These are phyloP conservation scores for Favolaschia claudopus DNA, from an alignment of 768 basidiomycete species.

Conservation along the genomic window DNA sequence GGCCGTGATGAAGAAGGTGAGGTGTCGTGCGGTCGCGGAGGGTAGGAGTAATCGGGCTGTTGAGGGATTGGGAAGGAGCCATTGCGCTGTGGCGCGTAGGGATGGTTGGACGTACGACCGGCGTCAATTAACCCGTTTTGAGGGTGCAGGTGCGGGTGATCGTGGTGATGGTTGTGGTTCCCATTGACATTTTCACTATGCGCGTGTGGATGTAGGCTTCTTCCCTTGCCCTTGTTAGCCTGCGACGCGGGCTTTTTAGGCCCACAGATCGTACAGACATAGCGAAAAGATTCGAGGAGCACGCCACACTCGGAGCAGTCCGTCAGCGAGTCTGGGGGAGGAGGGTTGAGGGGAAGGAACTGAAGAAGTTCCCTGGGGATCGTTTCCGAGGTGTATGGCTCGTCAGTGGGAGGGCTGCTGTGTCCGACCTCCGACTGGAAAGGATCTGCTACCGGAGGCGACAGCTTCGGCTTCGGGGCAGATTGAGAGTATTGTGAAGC, in stretches of 20 bases:
- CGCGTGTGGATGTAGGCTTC: slow-evolving; percentile 38
- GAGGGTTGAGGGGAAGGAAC: slow-evolving; percentile 52
- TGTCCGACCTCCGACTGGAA: slow-evolving; percentile 35
- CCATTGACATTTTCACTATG: slow-evolving; percentile 39
- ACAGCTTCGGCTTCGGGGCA: slow-evolving; percentile 26
- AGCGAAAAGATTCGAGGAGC: slow-evolving; percentile 81
- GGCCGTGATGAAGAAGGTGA: slow-evolving; percentile 21
- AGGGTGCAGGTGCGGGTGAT: slow-evolving; percentile 30
- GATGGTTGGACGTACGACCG: no score
- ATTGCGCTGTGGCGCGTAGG: slow-evolving; percentile 6
- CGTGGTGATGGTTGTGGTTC: slow-evolving; percentile 40
- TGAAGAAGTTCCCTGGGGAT: slow-evolving; percentile 62
- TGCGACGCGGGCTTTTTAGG: slow-evolving; percentile 64
- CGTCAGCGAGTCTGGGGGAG: slow-evolving; percentile 71
- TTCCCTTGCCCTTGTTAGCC: slow-evolving; percentile 59
- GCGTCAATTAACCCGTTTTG: no score
- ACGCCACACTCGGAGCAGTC: slow-evolving; percentile 85
- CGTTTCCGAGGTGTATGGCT: slow-evolving; percentile 32
- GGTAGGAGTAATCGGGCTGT: slow-evolving; percentile 22
- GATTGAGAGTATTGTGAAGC: slow-evolving; percentile 22
- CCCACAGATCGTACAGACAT: slow-evolving; percentile 89
- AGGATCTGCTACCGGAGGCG: slow-evolving; percentile 36
- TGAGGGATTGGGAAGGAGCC: not conserved
- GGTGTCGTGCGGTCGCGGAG: slow-evolving; percentile 17
- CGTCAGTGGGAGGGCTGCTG: slow-evolving; percentile 30